Base-by-base conservation (phyloP, 306 rosid species). In the Pachyrhizus erosus region DNA sequence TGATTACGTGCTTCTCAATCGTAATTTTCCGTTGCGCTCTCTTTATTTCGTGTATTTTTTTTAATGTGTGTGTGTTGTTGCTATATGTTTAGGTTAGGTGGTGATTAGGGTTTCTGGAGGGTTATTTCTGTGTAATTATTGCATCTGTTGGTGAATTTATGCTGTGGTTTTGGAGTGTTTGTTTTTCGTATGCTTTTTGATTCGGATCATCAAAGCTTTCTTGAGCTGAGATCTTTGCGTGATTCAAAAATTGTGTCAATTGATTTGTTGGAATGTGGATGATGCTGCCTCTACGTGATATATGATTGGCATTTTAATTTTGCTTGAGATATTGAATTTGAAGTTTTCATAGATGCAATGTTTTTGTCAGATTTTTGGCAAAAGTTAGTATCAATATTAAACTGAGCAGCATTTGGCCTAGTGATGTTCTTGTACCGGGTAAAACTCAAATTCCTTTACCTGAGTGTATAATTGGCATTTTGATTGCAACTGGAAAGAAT, bases 91-190 rank as follows among this genome's bases (percentile, higher is more conserved):
- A 62, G 67, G 72, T 64, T 55, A 23, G 34, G 60, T 24, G 9
- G 20, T 51, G 17, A 21, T 84, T 84, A 84, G 83, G 84, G 84
- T 76, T 82, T 80, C 78, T 13, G 33, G 62, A 45, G 5, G 17
- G 27, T 48, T n/a, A 5, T 27, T 45, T 6, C 34, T 2, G 20
- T 46, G 46, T 39, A 26, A 73, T 73, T 70, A 20, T 70, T 84
- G 61, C 66, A 26, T 70, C 27, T n/a, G 40, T 46, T 54, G 55
- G 17, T 24, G 31, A 81, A 65, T 57, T 69, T 34, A 45, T 77
- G 21, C 27, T 26, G 78, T 75, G 13, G 9, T 31, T 18, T 80
- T 73, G 39, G 48, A 66, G 37, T 51, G 40, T 80, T 62, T 58
- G 54, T 26, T 65, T 77, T 26, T 33, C 49, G 0, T 23, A 8